Evolutionary conservation across 805 yeast genomes (phyloP).

Genomic region (Hanseniaspora pseudoguilliermondii): DNA sequence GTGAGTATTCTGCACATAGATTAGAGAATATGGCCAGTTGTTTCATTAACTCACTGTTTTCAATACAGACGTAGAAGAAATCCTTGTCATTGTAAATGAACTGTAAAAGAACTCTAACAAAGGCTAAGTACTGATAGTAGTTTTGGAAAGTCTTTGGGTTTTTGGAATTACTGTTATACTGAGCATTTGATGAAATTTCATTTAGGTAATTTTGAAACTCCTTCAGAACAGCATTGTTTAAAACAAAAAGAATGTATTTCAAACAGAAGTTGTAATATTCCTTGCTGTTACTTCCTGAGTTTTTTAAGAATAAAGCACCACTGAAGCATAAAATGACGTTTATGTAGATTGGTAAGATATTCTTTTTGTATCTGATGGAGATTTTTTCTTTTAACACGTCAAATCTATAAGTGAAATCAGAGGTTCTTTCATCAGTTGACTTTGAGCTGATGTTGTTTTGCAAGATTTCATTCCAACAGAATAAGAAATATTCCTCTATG

Average conservation of each 20-base stretch:
- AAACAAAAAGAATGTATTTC: constrained; percentile 29
- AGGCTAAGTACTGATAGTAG: constrained; percentile 24
- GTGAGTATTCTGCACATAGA: background rate
- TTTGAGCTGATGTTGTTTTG: constrained; percentile 15
- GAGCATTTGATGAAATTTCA: background rate
- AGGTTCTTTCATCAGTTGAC: constrained; percentile 13
- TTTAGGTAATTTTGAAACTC: constrained; percentile 14
- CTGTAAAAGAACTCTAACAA: constrained; percentile 47
- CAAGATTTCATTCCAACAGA: constrained; percentile 20
- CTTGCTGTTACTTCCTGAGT: constrained; percentile 1
- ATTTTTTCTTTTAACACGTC: constrained; percentile 19
- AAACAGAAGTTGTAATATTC: constrained; percentile 27
- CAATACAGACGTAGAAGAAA: constrained; percentile 25
- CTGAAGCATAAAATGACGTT: constrained; percentile 21
- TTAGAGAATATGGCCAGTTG: constrained; percentile 19
- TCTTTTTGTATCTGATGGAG: constrained; percentile 21
- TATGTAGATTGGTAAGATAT: constrained; percentile 20
- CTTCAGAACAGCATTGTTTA: constrained; percentile 24
- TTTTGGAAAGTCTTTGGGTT: constrained; percentile 16
- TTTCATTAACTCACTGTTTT: constrained; percentile 25
- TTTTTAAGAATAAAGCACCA: constrained; percentile 21
- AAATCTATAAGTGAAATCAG: constrained; percentile 16
- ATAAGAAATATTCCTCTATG: constrained; percentile 24
- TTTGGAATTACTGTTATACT: background rate
- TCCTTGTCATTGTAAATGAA: constrained; percentile 31